phyloP scores from a whole-genome alignment of 768 basidiomycete species.

The Mycena olivaceomarginata region DNA sequence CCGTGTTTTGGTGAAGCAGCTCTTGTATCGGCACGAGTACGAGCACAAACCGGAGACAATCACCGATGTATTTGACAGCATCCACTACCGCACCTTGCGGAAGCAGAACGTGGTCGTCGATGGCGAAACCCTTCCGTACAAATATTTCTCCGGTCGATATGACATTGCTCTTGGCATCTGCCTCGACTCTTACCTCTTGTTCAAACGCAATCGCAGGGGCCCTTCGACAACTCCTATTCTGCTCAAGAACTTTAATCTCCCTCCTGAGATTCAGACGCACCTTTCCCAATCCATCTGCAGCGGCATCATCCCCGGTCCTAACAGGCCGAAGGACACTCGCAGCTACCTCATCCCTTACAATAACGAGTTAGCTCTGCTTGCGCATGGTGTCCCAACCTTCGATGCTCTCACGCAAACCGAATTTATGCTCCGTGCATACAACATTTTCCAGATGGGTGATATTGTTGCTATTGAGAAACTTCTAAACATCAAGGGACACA shows the following conservation, averaged over 20 bases:
- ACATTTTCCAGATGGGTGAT: slow-evolving; percentile 53
- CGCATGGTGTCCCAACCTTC: slow-evolving; percentile 11
- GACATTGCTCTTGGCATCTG: slow-evolving; percentile 67
- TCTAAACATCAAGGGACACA: slow-evolving; percentile 60
- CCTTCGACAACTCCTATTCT: slow-evolving; percentile 64
- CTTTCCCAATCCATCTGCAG: slow-evolving; percentile 51
- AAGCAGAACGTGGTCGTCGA: slow-evolving; percentile 50
- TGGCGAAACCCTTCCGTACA: slow-evolving; percentile 45
- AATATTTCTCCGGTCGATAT: slow-evolving; percentile 19
- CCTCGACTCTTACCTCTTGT: slow-evolving; percentile 65
- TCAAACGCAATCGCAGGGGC: slow-evolving; percentile 50
- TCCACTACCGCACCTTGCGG: neutral
- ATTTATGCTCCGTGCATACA: slow-evolving; percentile 46
- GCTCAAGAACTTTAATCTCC: slow-evolving; percentile 62
- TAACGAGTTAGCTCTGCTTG: slow-evolving; percentile 3
- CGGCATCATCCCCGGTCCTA: slow-evolving; percentile 58
- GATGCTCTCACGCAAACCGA: neutral
- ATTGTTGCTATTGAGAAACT: slow-evolving; percentile 55
- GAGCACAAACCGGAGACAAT: slow-evolving; percentile 37
- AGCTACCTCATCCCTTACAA: slow-evolving; percentile 10
- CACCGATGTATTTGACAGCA: slow-evolving; percentile 61
- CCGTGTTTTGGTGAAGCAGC: slow-evolving; percentile 16
- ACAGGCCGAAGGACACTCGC: neutral
- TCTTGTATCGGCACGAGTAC: slow-evolving; percentile 44
- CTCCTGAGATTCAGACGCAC: slow-evolving; percentile 53